A percentile compares a stretch with the other conserved stretches of the same genome.
phyloP scores from a whole-genome alignment of 345 rosid species.

The Clarkia xantiana region DNA sequence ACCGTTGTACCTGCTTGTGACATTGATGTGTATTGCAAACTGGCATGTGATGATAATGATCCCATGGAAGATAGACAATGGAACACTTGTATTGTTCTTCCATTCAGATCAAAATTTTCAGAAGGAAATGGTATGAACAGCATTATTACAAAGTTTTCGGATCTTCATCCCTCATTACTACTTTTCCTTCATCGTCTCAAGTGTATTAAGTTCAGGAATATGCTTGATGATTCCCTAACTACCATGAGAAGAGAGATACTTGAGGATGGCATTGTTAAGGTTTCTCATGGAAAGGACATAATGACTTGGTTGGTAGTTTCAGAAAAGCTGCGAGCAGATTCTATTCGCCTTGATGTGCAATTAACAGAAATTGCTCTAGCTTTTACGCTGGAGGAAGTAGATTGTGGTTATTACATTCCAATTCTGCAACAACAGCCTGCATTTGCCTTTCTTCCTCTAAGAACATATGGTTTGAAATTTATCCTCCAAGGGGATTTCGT shows the following conservation, averaged over 20 bases:
- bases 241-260: slow-evolving; percentile 71
- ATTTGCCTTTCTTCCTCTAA: slow-evolving; percentile 87
- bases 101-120: slow-evolving; percentile 54
- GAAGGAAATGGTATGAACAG: slow-evolving; percentile 46
- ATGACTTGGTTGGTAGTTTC: slow-evolving; percentile 93
- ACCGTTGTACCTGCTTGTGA: slow-evolving; percentile 63
- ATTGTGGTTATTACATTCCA: slow-evolving; percentile 44
- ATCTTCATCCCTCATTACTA: slow-evolving; percentile 85
- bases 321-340: slow-evolving; percentile 43
- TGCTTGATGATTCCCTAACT: slow-evolving; percentile 50
- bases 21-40: slow-evolving; percentile 32
- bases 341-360: slow-evolving; percentile 47
- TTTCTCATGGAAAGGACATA: slow-evolving; percentile 56
- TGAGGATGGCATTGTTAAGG: slow-evolving; percentile 60
- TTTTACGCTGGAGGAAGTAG: slow-evolving; percentile 56
- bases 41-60: slow-evolving; percentile 23
- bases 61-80: slow-evolving; percentile 31
- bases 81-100: slow-evolving; percentile 89
- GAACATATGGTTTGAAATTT: slow-evolving; percentile 90
- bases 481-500: slow-evolving; percentile 91
- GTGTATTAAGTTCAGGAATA: slow-evolving; percentile 60
- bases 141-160: slow-evolving; percentile 60
- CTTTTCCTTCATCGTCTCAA: slow-evolving; percentile 91
- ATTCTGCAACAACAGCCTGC: slow-evolving; percentile 69
- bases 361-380: slow-evolving; percentile 74